phyloP scores from a whole-genome alignment of 352 stramenopile genomes.

The Phytophthora brassicae region DNA sequence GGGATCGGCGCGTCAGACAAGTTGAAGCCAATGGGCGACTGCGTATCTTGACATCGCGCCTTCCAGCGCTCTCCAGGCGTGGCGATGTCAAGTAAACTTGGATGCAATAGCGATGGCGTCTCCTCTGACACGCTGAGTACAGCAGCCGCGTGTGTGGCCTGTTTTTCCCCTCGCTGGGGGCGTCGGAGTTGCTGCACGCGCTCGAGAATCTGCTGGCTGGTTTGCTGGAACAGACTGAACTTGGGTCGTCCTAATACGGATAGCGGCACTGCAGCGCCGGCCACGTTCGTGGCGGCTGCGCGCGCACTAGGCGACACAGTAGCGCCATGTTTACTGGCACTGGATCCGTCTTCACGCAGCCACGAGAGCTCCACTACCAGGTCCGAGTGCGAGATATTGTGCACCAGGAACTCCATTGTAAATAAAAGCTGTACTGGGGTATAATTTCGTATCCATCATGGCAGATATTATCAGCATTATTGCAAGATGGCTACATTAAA shows the following conservation, averaged over 20 bases:
- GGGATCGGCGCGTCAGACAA: slow-evolving; percentile 57
- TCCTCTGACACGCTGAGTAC: slow-evolving; percentile 22
- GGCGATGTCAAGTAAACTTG: slow-evolving; percentile 65
- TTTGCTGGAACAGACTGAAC: slow-evolving; percentile 88
- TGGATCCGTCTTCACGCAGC: slow-evolving; percentile 42
- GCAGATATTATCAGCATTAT: too few relatives aligned
- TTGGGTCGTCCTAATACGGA: slow-evolving; percentile 79
- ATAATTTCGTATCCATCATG: too few relatives aligned
- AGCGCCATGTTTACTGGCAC: slow-evolving; percentile 17
- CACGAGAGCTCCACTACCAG: slow-evolving; percentile 91
- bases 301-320: slow-evolving; percentile 3
- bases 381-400: slow-evolving; percentile 97
- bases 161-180: slow-evolving; percentile 11
- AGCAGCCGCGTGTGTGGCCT: slow-evolving; percentile 18
- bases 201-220: slow-evolving; percentile 71
- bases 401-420: slow-evolving; percentile 96
- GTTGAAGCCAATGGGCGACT: slow-evolving; percentile 81
- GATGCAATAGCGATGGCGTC: slow-evolving; percentile 56
- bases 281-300: slow-evolving; percentile 16
- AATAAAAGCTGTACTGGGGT: too few relatives aligned
- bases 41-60: slow-evolving; percentile 53
- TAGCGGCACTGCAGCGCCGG: slow-evolving; percentile 37
- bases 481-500: slow-evolving; percentile 1
- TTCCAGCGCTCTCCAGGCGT: slow-evolving; percentile 47
- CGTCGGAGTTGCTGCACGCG: slow-evolving; percentile 52